A percentile compares a stretch with the other conserved stretches of the same genome.
phyloP scores from a whole-genome alignment of 768 basidiomycete species.

The Kwoniella pini region DNA sequence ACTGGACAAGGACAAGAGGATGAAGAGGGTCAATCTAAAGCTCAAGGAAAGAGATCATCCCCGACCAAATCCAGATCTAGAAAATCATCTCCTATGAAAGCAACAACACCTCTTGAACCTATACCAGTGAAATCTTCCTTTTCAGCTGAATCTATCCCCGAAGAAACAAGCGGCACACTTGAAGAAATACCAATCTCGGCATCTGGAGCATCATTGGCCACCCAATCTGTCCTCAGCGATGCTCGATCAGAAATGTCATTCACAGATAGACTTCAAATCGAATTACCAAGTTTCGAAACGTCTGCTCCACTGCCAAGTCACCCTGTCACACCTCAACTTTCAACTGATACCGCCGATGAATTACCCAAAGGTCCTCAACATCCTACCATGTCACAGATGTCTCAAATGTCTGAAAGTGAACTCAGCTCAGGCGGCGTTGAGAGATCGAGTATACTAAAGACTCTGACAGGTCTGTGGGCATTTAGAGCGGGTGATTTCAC shows the following conservation, averaged over 20 bases:
- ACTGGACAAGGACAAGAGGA: conserved; percentile 13
- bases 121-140: conserved; percentile 14
- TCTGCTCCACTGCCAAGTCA: conserved; percentile 53
- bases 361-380: conserved; percentile 3
- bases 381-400: conserved; percentile 36
- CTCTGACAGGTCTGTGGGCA: conserved; percentile 80
- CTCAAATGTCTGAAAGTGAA: conserved; percentile 56
- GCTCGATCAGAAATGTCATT: conserved; percentile 49
- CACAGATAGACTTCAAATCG: conserved; percentile 51
- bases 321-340: conserved; percentile 50
- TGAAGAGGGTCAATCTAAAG: conserved; percentile 6
- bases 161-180: not conserved
- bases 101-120: conserved; percentile 19
- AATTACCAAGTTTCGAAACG: conserved; percentile 53
- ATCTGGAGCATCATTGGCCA: conserved; percentile 23
- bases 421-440: conserved; percentile 61
- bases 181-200: conserved; percentile 31
- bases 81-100: conserved; percentile 27
- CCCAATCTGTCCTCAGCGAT: conserved; percentile 40
- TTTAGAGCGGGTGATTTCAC: conserved; percentile 59
- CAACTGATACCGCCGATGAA: conserved; percentile 42
- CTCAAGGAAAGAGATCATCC: conserved; percentile 15
- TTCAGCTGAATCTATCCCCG: not conserved
- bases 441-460: conserved; percentile 74
- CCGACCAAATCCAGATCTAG: conserved; percentile 9